phyloP scores from a whole-genome alignment of 495 filamentous ascomycete species.

The Pyronema domesticum region DNA sequence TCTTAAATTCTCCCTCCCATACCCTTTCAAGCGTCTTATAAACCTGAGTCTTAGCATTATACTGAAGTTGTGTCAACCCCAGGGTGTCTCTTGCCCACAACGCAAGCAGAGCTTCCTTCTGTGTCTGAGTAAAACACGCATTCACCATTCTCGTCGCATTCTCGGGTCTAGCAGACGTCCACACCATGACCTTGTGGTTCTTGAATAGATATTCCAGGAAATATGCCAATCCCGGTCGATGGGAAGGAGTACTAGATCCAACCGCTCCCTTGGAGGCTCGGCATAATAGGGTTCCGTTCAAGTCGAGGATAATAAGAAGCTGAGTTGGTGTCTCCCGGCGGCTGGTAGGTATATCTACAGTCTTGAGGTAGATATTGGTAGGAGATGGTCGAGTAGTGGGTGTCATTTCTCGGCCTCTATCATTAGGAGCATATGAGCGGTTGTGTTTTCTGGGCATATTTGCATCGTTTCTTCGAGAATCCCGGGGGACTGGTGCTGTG shows the following conservation, averaged over 20 bases:
- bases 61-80: conserved; percentile 43
- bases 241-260: conserved; percentile 15
- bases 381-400: conserved; percentile 13
- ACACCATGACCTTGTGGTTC: conserved; percentile 64
- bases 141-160: conserved; percentile 51
- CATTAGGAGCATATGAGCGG: too few species aligned
- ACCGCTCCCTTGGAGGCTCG: conserved; percentile 26
- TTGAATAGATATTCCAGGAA: conserved; percentile 53
- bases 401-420: too few species aligned
- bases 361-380: conserved; percentile 27
- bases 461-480: too few species aligned
- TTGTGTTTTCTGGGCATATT: too few species aligned
- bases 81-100: conserved; percentile 71
- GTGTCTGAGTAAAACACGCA: conserved; percentile 31
- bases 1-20: conserved; percentile 43
- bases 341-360: conserved; percentile 5
- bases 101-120: conserved; percentile 37
- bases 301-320: conserved; percentile 68
- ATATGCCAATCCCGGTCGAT: conserved; percentile 39
- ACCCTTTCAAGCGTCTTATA: conserved; percentile 66
- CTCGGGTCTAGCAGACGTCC: conserved; percentile 61
- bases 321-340: conserved; percentile 24
- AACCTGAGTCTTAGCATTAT: conserved; percentile 53
- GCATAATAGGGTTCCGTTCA: conserved; percentile 77
- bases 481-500: too few species aligned